Percentiles rank a stretch among this genome's conserved stretches.
Evolutionary conservation across 2,329 filamentous ascomycete genomes (phyloP).

Genomic region (Aspergillus clavatus): DNA sequence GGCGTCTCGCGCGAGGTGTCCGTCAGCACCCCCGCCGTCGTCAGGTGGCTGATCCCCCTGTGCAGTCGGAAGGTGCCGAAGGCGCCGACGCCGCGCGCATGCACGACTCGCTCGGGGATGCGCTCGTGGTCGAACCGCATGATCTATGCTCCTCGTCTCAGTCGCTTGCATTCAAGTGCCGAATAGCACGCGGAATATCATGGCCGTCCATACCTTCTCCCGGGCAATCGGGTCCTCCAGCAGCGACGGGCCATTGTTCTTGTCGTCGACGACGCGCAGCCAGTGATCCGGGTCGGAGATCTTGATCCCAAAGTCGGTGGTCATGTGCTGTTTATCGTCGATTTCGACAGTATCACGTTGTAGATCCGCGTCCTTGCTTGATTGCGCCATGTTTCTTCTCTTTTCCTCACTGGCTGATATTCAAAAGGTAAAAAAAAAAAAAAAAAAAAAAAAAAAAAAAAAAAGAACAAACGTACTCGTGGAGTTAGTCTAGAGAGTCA

Average conservation of each 20-base stretch:
- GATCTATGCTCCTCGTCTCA: conserved; percentile 32
- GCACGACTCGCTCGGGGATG: conserved; percentile 64
- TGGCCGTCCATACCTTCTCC: no score
- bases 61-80: conserved; percentile 66
- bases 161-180: no score
- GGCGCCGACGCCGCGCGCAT: conserved; percentile 60
- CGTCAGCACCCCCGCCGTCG: conserved; percentile 62
- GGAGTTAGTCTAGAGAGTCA: no score
- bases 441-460: no score
- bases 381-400: no score
- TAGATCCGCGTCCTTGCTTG: no score
- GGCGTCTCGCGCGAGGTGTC: conserved; percentile 62
- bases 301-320: conserved; percentile 69
- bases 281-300: conserved; percentile 69
- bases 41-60: conserved; percentile 56
- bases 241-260: conserved; percentile 41
- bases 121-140: conserved; percentile 70
- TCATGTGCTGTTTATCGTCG: conserved; percentile 55
- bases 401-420: no score
- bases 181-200: no score
- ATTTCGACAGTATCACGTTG: conserved; percentile 54
- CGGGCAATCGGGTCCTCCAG: conserved; percentile 68
- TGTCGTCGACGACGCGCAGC: conserved; percentile 58
- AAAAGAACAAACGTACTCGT: no score
- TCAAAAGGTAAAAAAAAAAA: no score